Conservation (phyloP, 73 alveolate species). For the Symbiodinium natans region DNA sequence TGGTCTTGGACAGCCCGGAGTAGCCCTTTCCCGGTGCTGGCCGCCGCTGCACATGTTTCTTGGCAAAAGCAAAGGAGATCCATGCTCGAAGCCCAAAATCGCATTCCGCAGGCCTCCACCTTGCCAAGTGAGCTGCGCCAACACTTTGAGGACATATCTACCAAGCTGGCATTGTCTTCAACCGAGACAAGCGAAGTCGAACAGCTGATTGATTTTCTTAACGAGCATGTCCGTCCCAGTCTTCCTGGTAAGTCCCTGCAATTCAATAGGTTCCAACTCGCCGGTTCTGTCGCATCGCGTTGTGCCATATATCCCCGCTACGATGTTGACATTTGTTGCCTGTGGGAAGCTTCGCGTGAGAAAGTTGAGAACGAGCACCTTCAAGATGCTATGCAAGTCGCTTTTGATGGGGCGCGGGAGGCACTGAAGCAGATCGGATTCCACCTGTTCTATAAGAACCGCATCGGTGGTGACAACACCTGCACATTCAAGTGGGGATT, state of each 20-base stretch:
- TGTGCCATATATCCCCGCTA: not conserved
- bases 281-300: not conserved
- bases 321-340: not conserved
- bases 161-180: not conserved
- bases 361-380: not conserved
- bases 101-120: too few species aligned
- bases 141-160: too few species aligned
- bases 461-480: not conserved
- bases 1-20: too few species aligned
- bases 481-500: not conserved
- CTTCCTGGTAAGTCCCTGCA: not conserved
- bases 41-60: too few species aligned
- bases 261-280: not conserved
- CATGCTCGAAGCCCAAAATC: too few species aligned
- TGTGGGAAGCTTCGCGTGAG: slow-evolving; percentile 21
- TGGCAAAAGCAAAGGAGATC: too few species aligned
- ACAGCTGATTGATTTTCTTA: not conserved
- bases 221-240: not conserved
- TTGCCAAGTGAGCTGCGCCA: too few species aligned
- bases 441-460: not conserved
- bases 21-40: too few species aligned
- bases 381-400: not conserved
- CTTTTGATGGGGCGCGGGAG: not conserved
- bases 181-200: not conserved
- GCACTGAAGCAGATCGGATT: not conserved